Evolutionary conservation across 73 alveolate genomes (phyloP), one percentile per base, ranked within the genome.

Genomic region (Paramecium primaurelia): DNA sequence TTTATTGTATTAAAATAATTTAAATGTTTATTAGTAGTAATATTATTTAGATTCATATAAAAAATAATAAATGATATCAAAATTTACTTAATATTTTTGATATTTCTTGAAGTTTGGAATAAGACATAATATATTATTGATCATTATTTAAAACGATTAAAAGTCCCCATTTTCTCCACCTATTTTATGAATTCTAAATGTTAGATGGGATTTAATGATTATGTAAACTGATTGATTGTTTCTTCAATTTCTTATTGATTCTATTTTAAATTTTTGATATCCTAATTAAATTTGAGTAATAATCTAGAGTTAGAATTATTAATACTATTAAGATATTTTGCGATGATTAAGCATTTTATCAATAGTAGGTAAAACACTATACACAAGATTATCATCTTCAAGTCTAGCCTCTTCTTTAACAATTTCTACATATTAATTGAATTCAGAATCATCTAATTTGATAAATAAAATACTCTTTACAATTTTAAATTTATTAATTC

Each of bases 81-180:
- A 54, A 54, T 54, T 54, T 54, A n/a, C 69, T 54, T 54, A 16
- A 54, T 54, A 54, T 54, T 54, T 54, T 54, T 54, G 69, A 54
- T 54, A 54, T 54, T 54, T 54, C 69, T n/a, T 54, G 69, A 54
- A 54, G 69, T 54, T 54, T 54, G 69, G 32, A 18, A 54, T 54
- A 54, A 54, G 69, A 54, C 69, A 54, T 54, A 54, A 54, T 54
- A 54, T 54, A 54, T 54, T 54, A 54, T 54, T 64, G 84, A 32
- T 64, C 84, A 64, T 64, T 64, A 28, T 11, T 12, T 64, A 34
- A 34, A 64, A 40, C 91, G 49, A 80, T 80, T 80, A 18, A 22
- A 80, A 44, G 37, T 80, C 28, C 91, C 91, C 37, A 45, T 16
- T 22, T 80, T 80, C 58, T 80, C 91, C 38, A 80, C 75, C 30